Conservation (phyloP, 148 eudicot species). For the Cornus florida region DNA sequence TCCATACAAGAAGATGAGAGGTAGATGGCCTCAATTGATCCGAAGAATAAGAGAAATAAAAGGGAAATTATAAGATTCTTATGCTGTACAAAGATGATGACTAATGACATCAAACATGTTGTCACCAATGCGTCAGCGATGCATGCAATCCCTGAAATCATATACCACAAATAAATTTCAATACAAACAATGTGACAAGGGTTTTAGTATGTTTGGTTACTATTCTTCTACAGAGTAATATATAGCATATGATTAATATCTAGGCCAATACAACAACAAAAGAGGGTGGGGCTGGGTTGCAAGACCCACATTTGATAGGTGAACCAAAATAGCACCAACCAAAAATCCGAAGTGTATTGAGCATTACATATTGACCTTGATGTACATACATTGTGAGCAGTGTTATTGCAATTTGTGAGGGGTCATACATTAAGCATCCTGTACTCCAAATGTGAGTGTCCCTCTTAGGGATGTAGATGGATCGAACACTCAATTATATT, state of each 20-base stretch:
- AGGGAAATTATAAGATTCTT: slow-evolving; percentile 25
- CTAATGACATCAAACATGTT: slow-evolving; percentile 43
- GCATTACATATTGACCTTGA: background rate
- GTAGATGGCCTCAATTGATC: slow-evolving; percentile 36
- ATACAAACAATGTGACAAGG: background rate
- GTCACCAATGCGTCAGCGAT: slow-evolving; percentile 37
- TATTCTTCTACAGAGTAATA: background rate
- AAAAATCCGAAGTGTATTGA: background rate
- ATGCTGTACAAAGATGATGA: slow-evolving; percentile 39
- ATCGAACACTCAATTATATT: background rate
- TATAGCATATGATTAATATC: background rate
- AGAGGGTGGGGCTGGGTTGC: no score
- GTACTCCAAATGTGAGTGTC: background rate
- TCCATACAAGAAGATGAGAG: slow-evolving; percentile 36
- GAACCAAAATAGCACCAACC: background rate
- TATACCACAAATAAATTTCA: background rate
- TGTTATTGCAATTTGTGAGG: background rate
- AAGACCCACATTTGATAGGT: no score
- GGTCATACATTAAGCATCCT: background rate
- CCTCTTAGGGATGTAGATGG: background rate
- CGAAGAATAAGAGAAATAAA: slow-evolving; percentile 32
- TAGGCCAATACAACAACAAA: background rate
- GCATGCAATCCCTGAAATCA: slow-evolving; percentile 41
- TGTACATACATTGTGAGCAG: no score
- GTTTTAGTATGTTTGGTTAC: background rate